Conservation (phyloP, 1,284 basidiomycete genomes). For the Sanghuangporus sanghuang region DNA sequence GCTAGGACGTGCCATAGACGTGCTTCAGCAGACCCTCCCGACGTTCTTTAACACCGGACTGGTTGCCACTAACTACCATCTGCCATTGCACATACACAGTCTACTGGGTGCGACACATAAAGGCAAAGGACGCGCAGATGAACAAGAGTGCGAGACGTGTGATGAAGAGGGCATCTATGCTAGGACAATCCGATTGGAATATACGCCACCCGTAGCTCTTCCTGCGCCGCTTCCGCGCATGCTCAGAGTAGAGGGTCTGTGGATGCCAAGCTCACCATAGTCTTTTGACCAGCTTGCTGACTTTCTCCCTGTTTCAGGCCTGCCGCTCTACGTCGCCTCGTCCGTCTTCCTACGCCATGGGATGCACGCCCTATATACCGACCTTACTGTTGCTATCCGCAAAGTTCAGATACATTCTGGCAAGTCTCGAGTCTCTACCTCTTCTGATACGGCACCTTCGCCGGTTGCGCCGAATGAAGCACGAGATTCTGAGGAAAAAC, state of each 20-base stretch:
- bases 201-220: slow-evolving; percentile 60
- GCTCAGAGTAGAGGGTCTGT: slow-evolving; percentile 59
- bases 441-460: background rate
- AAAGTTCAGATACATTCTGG: slow-evolving; percentile 38
- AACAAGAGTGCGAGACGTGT: slow-evolving; percentile 11
- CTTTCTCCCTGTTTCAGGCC: slow-evolving; percentile 35
- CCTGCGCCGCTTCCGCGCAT: slow-evolving; percentile 66
- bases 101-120: slow-evolving; percentile 31
- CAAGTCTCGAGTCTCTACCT: background rate
- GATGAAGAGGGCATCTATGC: slow-evolving; percentile 44
- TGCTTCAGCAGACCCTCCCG: slow-evolving; percentile 63
- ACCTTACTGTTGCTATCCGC: slow-evolving; percentile 50
- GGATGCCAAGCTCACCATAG: background rate
- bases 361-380: slow-evolving; percentile 66
- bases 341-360: slow-evolving; percentile 66
- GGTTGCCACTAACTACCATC: slow-evolving; percentile 34
- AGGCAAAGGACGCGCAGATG: slow-evolving; percentile 1
- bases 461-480: slow-evolving; percentile 15
- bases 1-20: slow-evolving; percentile 63
- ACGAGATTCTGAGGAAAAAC: slow-evolving; percentile 20
- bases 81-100: slow-evolving; percentile 12
- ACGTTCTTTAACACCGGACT: slow-evolving; percentile 69
- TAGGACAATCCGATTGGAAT: slow-evolving; percentile 46
- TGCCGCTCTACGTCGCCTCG: slow-evolving; percentile 65
- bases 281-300: background rate